Evolutionary conservation across 163 green algal species (phyloP).

Genomic region (Volvox carteri): DNA sequence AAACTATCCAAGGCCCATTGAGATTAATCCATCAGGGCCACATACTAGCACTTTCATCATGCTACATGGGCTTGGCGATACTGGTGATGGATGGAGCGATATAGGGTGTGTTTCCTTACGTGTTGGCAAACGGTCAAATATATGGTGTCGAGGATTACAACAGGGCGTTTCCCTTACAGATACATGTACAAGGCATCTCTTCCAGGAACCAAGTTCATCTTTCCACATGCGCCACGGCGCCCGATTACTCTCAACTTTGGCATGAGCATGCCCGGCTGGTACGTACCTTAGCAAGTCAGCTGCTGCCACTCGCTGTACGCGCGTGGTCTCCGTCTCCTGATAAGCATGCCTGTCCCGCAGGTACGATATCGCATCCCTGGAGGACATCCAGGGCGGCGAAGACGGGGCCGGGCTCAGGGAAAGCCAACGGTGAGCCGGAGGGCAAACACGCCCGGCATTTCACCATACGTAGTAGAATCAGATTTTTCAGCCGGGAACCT

Average conservation of each 20-base stretch:
- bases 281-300: background rate
- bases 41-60: constrained; percentile 83
- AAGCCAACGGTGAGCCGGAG: constrained; percentile 66
- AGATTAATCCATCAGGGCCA: constrained; percentile 16
- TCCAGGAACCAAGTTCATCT: constrained; percentile 70
- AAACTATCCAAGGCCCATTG: constrained; percentile 52
- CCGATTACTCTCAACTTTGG: constrained; percentile 87
- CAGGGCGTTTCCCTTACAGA: background rate
- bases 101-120: constrained; percentile 19
- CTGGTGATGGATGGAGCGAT: constrained; percentile 68
- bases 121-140: too few relatives aligned
- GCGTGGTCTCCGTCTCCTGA: background rate
- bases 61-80: constrained; percentile 85
- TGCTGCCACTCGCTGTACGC: background rate
- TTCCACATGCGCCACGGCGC: constrained; percentile 73
- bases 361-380: constrained; percentile 84
- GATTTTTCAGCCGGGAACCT: too few relatives aligned
- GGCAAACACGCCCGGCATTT: too few relatives aligned
- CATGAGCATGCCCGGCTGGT: constrained; percentile 83
- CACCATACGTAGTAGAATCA: too few relatives aligned
- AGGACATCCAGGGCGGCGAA: constrained; percentile 72
- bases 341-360: background rate
- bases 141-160: too few relatives aligned
- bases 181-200: constrained; percentile 49
- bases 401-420: constrained; percentile 77